Base-by-base conservation (phyloP, 1,284 basidiomycete species). In the Tylopilus orsonianus region DNA sequence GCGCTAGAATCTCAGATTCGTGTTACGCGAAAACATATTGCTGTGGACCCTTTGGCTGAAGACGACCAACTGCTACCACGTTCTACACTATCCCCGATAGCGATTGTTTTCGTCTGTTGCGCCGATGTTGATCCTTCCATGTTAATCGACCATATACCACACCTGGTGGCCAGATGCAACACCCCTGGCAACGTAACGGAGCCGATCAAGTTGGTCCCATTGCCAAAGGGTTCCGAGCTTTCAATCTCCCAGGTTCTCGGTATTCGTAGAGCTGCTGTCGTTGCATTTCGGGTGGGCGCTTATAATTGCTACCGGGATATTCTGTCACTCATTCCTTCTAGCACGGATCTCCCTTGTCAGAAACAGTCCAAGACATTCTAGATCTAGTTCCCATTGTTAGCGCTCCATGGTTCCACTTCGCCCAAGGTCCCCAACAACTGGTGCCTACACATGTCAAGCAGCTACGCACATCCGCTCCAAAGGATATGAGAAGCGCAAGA, bases 361-460 rank as follows among this genome's bases (percentile, higher is more conserved):
- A 56, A 2, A 54, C 57, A 2, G 52, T 85, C 19, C 52, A 61
- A 10, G 56, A 70, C 4, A 55, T 79, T 37, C 54, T 86, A n/a
- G 66, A 69, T 50, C 71, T 69, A 45, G 67, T 82, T 41, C 80
- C 80, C 14, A 62, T 72, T 23, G 59, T 85, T 12, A 71, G 73
- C 19, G 85, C 85, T 3, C 70, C 80, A n/a, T 92, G 87, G 87
- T 73, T 87, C 10, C 62, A 60, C 18, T 54, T 56, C 26, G 26
- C 38, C 16, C 41, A 34, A n/a, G 34, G n/a, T 44, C 54, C 41
- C 44, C 53, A 37, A 52, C 55, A 62, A 22, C 68, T 83, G n/a
- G 72, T 88, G 33, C 83, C 87, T 5, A 88, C 92, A 0, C 86
- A 90, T 59, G 77, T 94, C 62, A 96, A 95, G 64, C 91, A 93